Percentiles rank a stretch among this genome's conserved stretches.
Evolutionary conservation across 768 basidiomycete species (phyloP).

Genomic region (Sistotremastrum niveocremeum): DNA sequence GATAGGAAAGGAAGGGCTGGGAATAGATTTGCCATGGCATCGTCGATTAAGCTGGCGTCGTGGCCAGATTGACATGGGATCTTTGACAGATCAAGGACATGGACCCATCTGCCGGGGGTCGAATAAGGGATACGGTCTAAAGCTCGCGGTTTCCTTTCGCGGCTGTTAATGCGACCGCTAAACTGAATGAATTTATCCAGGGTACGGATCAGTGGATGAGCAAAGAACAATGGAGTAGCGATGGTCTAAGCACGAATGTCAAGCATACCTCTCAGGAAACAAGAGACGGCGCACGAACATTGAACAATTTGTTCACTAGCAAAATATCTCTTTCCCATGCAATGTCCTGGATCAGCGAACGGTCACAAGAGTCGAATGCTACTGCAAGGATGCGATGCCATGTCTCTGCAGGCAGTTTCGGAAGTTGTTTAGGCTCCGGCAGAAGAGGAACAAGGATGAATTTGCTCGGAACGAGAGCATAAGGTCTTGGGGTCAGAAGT

Average conservation of each 20-base stretch:
- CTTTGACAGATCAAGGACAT: conserved; percentile 54
- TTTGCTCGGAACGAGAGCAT: too few relatives aligned
- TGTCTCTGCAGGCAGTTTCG: neutral
- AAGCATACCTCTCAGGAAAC: neutral
- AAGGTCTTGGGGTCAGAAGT: too few relatives aligned
- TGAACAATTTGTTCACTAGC: neutral
- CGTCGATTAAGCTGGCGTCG: conserved; percentile 44
- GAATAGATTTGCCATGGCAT: conserved; percentile 48
- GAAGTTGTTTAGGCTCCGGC: neutral
- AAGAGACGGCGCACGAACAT: neutral
- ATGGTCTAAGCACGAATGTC: conserved; percentile 34
- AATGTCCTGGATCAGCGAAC: too few relatives aligned
- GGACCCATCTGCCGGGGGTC: conserved; percentile 80
- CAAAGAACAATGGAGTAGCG: conserved; percentile 53
- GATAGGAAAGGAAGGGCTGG: conserved; percentile 54
- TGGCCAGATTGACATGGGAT: conserved; percentile 30
- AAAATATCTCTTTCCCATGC: too few relatives aligned
- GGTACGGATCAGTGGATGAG: conserved; percentile 32
- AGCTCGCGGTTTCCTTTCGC: conserved; percentile 78
- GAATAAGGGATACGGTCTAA: conserved; percentile 80
- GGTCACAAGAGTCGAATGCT: too few relatives aligned
- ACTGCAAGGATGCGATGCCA: too few relatives aligned
- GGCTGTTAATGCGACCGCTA: conserved; percentile 36
- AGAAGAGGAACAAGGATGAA: neutral
- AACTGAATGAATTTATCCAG: conserved; percentile 40